phyloP scores from a whole-genome alignment of 2,329 filamentous ascomycete species.

The Fusarium coffeatum region DNA sequence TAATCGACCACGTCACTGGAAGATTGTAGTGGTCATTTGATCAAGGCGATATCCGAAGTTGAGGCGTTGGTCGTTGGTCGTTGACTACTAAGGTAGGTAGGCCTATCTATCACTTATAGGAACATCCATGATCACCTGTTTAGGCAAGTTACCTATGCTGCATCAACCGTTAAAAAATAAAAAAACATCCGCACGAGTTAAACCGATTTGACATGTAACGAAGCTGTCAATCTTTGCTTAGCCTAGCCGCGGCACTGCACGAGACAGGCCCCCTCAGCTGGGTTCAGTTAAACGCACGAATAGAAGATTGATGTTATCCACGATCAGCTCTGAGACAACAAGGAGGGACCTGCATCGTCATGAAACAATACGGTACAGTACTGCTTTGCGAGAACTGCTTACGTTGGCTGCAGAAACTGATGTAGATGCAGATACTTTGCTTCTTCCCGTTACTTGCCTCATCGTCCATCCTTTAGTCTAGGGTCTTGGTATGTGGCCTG shows the following conservation, averaged over 20 bases:
- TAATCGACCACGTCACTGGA: constrained; percentile 30
- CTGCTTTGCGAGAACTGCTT: constrained; percentile 25
- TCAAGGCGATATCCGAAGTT: constrained; percentile 12
- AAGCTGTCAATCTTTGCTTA: constrained; percentile 17
- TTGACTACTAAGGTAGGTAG: not conserved
- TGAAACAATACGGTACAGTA: constrained; percentile 19
- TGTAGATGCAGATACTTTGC: constrained; percentile 28
- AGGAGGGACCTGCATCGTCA: constrained; percentile 21
- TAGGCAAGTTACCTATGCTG: constrained; percentile 11
- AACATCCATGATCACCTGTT: not conserved
- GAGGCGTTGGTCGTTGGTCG: not conserved
- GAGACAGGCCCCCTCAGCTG: not conserved
- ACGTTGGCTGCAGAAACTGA: constrained; percentile 1
- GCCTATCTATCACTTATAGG: not conserved
- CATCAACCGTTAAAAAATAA: constrained; percentile 44
- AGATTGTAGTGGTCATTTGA: constrained; percentile 19
- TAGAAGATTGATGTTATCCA: constrained; percentile 21
- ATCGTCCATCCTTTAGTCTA: not conserved
- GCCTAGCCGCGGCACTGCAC: constrained; percentile 21
- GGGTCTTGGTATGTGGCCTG: constrained; percentile 4
- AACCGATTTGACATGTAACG: not conserved
- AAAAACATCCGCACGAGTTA: constrained; percentile 9
- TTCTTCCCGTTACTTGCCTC: constrained; percentile 1
- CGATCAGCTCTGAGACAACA: constrained; percentile 1
- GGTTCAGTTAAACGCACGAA: constrained; percentile 46